Percentiles rank a stretch among this genome's conserved stretches.
Evolutionary conservation across 139 green algal genomes (phyloP).

Genomic region (Pleodorina starrii): DNA sequence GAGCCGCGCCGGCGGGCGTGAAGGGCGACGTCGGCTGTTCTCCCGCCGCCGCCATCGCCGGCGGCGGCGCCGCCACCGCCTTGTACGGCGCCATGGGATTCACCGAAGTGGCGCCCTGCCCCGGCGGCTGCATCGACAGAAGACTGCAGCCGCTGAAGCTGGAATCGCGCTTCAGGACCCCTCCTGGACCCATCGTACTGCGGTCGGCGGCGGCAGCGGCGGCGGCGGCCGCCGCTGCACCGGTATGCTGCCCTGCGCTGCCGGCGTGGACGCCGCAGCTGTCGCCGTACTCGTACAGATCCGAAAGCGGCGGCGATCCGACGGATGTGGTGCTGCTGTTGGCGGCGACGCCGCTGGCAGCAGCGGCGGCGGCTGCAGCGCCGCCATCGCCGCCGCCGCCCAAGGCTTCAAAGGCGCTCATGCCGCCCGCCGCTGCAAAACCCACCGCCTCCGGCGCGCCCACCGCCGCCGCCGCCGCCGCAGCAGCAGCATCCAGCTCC

Average conservation of each 20-base stretch:
- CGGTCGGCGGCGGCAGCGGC: neutral
- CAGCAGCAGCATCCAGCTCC: neutral
- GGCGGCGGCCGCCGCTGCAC: neutral
- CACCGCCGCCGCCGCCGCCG: neutral
- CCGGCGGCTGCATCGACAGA: neutral
- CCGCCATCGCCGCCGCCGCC: neutral
- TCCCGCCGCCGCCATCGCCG: neutral
- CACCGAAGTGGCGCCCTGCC: neutral
- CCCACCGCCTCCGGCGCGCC: neutral
- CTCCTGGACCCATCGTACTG: neutral
- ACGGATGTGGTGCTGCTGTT: constrained; percentile 20
- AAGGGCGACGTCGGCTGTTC: constrained; percentile 15
- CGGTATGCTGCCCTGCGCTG: too few species aligned
- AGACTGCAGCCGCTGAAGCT: constrained; percentile 1
- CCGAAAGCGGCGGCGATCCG: neutral
- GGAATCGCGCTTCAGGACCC: constrained; percentile 17
- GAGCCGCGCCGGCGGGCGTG: neutral
- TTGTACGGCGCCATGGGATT: neutral
- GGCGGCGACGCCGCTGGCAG: neutral
- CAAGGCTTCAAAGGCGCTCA: too few species aligned
- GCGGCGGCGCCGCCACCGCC: neutral
- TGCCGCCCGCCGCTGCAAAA: too few species aligned
- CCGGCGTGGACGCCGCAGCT: neutral
- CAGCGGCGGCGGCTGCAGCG: neutral
- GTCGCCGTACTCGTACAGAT: neutral